Conservation (phyloP, 2,329 filamentous ascomycete species). For the Botrytis galanthina region DNA sequence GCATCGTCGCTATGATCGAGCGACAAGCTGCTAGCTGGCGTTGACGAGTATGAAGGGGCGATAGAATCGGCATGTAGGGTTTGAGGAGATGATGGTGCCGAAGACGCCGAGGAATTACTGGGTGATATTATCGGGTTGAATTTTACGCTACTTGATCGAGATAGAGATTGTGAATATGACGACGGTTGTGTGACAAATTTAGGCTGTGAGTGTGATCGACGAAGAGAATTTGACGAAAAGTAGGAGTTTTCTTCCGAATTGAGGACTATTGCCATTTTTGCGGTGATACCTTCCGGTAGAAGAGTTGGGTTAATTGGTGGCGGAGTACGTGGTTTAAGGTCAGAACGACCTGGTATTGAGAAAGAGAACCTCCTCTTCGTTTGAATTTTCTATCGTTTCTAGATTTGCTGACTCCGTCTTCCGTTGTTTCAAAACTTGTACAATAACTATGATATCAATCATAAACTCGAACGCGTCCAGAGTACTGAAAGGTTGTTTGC, state of each 20-base stretch:
- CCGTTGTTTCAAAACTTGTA: neutral
- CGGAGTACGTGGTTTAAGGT: conserved; percentile 16
- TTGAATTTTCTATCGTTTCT: neutral
- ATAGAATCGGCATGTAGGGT: conserved; percentile 50
- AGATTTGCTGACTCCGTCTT: neutral
- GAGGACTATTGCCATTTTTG: conserved; percentile 39
- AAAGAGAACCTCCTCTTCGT: conserved; percentile 11
- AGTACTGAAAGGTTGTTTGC: neutral
- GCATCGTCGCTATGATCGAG: conserved; percentile 66
- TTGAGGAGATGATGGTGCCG: conserved; percentile 56
- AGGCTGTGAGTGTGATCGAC: conserved; percentile 60
- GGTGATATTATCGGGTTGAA: conserved; percentile 34
- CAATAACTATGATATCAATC: neutral
- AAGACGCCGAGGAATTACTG: conserved; percentile 44
- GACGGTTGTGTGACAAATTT: conserved; percentile 53
- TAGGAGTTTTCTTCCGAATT: conserved; percentile 54
- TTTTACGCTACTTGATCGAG: conserved; percentile 42
- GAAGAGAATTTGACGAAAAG: conserved; percentile 54
- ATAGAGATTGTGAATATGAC: conserved; percentile 47
- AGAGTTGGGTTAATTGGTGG: conserved; percentile 3
- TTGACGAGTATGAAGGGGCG: conserved; percentile 59
- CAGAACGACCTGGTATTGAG: conserved; percentile 5
- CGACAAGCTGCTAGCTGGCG: conserved; percentile 60
- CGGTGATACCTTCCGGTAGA: neutral
- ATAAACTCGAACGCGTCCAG: conserved; percentile 7